Conservation (phyloP, 176 grass and related monocot species). For the Puya raimondii region DNA sequence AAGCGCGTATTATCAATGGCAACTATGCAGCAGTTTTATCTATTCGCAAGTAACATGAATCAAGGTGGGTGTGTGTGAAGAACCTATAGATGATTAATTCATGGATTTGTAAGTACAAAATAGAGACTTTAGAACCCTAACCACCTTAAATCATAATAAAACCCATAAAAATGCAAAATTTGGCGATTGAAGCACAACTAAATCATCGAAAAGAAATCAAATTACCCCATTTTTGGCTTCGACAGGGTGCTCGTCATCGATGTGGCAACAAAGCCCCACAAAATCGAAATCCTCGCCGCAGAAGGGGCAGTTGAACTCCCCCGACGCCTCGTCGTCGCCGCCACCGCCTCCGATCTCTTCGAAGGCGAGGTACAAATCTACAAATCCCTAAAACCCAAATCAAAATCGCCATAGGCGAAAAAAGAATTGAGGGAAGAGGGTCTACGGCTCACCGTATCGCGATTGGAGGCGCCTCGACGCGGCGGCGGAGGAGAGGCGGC, state of each 20-base stretch:
- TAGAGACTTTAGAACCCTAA: too few relatives aligned
- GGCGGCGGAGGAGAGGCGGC: slow-evolving; percentile 42
- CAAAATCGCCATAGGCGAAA: background rate
- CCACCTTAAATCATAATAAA: background rate
- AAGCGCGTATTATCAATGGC: too few relatives aligned
- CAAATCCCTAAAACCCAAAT: background rate
- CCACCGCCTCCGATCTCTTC: slow-evolving; percentile 49
- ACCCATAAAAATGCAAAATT: background rate
- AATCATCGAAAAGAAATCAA: background rate
- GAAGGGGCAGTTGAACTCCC: slow-evolving; percentile 63
- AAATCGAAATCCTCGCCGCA: slow-evolving; percentile 84
- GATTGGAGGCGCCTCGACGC: slow-evolving; percentile 62
- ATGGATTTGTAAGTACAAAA: too few relatives aligned
- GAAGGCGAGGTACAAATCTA: slow-evolving; percentile 67
- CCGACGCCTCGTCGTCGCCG: slow-evolving; percentile 34
- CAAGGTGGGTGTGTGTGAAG: too few relatives aligned
- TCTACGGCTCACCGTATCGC: slow-evolving; percentile 34
- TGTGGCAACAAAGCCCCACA: slow-evolving; percentile 66
- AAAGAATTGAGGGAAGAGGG: background rate
- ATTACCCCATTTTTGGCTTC: slow-evolving; percentile 70
- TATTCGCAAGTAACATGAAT: too few relatives aligned
- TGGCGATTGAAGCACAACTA: background rate
- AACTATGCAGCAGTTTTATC: too few relatives aligned
- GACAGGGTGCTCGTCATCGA: slow-evolving; percentile 74
- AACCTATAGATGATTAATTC: too few relatives aligned